Percentiles rank a stretch among this genome's conserved stretches.
phyloP scores from a whole-genome alignment of 176 grass and related monocot species.

The Pharus latifolius region DNA sequence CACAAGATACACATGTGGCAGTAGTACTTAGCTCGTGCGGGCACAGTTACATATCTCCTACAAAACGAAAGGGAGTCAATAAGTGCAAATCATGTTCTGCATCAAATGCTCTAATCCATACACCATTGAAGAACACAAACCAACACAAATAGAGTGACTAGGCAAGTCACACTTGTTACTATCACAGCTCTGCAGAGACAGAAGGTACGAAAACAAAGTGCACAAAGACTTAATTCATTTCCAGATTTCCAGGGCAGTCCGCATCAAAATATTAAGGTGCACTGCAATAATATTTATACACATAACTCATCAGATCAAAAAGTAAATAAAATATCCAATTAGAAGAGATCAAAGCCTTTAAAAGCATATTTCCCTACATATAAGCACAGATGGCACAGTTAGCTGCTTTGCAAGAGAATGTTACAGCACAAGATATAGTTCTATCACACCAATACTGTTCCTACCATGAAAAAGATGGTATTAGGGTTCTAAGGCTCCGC shows the following conservation, averaged over 20 bases:
- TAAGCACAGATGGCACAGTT: conserved; percentile 12
- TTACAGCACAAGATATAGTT: conserved; percentile 25
- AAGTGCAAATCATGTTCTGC: too few relatives aligned
- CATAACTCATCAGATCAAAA: background rate
- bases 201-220: too few relatives aligned
- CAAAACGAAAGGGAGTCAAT: too few relatives aligned
- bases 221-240: too few relatives aligned
- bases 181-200: too few relatives aligned
- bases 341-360: conserved; percentile 7
- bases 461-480: conserved; percentile 18
- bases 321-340: background rate
- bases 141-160: too few relatives aligned
- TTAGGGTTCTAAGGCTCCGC: conserved; percentile 25
- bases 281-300: background rate
- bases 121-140: too few relatives aligned
- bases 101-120: too few relatives aligned
- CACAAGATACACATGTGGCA: too few relatives aligned
- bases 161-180: too few relatives aligned
- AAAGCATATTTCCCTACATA: background rate
- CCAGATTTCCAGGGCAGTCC: background rate
- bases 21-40: too few relatives aligned
- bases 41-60: too few relatives aligned
- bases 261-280: background rate
- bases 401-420: background rate
- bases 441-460: conserved; percentile 14